phyloP scores from a whole-genome alignment of 371 early-diverging fungal genomes.

The Cokeromyces recurvatus region DNA sequence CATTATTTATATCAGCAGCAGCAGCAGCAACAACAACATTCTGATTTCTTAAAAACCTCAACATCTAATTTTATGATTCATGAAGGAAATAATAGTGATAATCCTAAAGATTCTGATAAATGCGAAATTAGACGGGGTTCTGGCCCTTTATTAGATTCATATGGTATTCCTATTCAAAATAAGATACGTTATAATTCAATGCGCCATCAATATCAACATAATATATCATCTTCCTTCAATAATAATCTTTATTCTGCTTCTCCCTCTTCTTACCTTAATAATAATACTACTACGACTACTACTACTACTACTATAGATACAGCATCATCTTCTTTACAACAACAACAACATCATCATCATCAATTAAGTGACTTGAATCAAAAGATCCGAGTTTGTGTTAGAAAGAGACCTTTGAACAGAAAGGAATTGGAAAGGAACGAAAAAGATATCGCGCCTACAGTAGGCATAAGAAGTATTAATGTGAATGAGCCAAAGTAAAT shows the following conservation, averaged over 20 bases:
- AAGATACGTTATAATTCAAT: constrained; percentile 6
- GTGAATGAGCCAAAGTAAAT: constrained; percentile 86
- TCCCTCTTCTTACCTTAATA: background rate
- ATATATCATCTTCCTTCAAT: background rate
- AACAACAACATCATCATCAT: constrained; percentile 8
- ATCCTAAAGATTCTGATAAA: constrained; percentile 12
- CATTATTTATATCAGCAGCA: too few relatives aligned
- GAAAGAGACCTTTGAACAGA: constrained; percentile 86
- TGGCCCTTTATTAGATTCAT: constrained; percentile 28
- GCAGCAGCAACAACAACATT: constrained; percentile 1
- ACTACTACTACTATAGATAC: background rate
- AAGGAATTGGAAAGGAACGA: constrained; percentile 75
- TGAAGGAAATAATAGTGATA: constrained; percentile 1
- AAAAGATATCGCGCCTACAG: constrained; percentile 71
- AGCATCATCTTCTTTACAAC: constrained; percentile 5
- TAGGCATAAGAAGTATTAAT: constrained; percentile 61
- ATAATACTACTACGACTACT: background rate
- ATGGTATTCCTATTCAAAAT: constrained; percentile 24
- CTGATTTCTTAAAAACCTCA: background rate
- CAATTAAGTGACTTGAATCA: constrained; percentile 56
- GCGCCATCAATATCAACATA: background rate
- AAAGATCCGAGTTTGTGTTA: constrained; percentile 89
- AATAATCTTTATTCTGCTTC: background rate
- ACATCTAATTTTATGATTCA: background rate
- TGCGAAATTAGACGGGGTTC: constrained; percentile 22